Conservation (phyloP, 345 rosid genomes). For the Erucastrum elatum region DNA sequence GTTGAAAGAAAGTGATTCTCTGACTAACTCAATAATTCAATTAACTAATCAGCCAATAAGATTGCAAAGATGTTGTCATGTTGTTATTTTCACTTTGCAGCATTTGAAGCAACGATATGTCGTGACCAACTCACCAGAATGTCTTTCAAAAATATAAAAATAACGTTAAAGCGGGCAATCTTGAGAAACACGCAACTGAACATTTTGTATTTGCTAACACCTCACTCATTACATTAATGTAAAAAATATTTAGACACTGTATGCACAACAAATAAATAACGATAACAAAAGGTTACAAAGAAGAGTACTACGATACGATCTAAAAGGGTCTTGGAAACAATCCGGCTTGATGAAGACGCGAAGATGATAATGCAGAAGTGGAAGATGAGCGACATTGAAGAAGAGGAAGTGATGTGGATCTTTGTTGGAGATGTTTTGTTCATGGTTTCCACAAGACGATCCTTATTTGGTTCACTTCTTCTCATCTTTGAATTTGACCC, state of each 20-base stretch:
- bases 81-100: slow-evolving; percentile 11
- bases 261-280: background rate
- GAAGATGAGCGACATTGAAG: slow-evolving; percentile 48
- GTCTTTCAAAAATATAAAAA: background rate
- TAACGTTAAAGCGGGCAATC: background rate
- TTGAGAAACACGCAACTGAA: background rate
- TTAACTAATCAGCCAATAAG: slow-evolving; percentile 8
- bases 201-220: background rate
- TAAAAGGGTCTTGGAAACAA: slow-evolving; percentile 22
- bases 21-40: slow-evolving; percentile 6
- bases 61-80: background rate
- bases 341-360: slow-evolving; percentile 30
- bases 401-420: slow-evolving; percentile 47
- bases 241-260: background rate
- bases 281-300: background rate
- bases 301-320: background rate
- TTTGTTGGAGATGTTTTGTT: slow-evolving; percentile 15
- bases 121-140: slow-evolving; percentile 17
- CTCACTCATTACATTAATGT: background rate
- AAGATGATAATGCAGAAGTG: slow-evolving; percentile 40
- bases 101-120: slow-evolving; percentile 26
- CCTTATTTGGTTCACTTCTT: slow-evolving; percentile 41
- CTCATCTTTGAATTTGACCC: slow-evolving; percentile 49
- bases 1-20: slow-evolving; percentile 32
- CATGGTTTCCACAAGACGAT: slow-evolving; percentile 26